phyloP scores from a whole-genome alignment of 2,329 filamentous ascomycete genomes.

The Colletotrichum cordylinicola region DNA sequence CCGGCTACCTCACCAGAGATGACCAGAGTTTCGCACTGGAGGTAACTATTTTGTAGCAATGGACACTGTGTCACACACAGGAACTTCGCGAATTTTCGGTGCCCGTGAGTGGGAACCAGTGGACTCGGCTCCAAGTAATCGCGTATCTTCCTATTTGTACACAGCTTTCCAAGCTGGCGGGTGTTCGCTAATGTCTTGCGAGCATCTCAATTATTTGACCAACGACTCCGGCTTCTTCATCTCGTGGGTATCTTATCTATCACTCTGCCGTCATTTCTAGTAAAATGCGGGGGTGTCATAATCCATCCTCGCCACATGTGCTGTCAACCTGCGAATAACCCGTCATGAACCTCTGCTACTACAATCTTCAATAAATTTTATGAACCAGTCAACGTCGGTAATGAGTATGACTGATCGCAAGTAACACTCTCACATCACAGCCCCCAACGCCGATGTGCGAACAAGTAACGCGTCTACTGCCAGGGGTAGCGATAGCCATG shows the following conservation, averaged over 20 bases:
- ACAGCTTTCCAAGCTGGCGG: not conserved
- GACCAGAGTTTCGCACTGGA: not conserved
- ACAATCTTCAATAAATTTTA: not conserved
- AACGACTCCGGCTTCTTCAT: not conserved
- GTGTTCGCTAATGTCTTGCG: not conserved
- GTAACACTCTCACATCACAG: not conserved
- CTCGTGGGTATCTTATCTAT: constrained; percentile 26
- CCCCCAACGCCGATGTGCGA: not conserved
- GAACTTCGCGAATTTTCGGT: not conserved
- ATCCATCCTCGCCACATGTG: not conserved
- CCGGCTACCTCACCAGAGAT: not conserved
- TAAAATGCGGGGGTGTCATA: constrained; percentile 16
- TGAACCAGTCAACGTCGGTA: not conserved
- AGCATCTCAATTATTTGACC: not conserved
- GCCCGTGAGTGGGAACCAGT: not conserved
- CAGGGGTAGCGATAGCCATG: constrained; percentile 22
- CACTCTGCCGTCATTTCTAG: constrained; percentile 19
- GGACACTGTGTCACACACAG: not conserved
- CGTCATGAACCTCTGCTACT: not conserved
- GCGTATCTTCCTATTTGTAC: not conserved
- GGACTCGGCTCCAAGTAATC: not conserved
- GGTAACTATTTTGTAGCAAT: not conserved
- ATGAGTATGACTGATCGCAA: not conserved
- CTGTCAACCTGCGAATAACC: not conserved
- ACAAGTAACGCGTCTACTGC: constrained; percentile 14